Conservation (phyloP, 2,329 filamentous ascomycete species). For the Fusarium humuli region DNA sequence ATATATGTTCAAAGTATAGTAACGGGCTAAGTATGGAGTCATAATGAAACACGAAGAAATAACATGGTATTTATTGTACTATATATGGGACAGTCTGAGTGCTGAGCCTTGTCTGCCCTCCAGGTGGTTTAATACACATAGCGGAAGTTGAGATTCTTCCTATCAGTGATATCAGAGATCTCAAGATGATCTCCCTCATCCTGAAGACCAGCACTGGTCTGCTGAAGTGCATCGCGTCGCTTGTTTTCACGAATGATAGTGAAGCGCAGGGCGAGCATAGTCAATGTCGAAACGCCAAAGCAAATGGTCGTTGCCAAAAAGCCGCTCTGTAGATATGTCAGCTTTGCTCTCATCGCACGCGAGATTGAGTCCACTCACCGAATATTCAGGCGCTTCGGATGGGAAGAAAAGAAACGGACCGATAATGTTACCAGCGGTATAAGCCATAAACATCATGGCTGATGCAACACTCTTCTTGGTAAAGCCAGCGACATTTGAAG, state of each 20-base stretch:
- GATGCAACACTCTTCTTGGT: slow-evolving; percentile 42
- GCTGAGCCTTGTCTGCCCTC: no score
- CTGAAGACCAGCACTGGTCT: background rate
- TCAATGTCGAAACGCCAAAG: slow-evolving; percentile 31
- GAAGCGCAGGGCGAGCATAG: slow-evolving; percentile 31
- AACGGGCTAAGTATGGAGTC: background rate
- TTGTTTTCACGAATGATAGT: slow-evolving; percentile 30
- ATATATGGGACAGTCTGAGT: no score
- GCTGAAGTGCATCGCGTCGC: slow-evolving; percentile 28
- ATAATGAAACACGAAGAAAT: background rate
- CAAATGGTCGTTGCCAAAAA: slow-evolving; percentile 40
- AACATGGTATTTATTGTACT: background rate
- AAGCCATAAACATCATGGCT: slow-evolving; percentile 43
- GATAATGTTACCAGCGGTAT: slow-evolving; percentile 37
- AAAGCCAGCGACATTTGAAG: slow-evolving; percentile 41
- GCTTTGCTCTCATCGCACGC: no score
- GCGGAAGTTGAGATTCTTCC: slow-evolving; percentile 33
- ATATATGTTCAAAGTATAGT: slow-evolving; percentile 17
- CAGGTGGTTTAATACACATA: slow-evolving; percentile 33
- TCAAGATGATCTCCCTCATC: slow-evolving; percentile 6
- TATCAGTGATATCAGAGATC: slow-evolving; percentile 39
- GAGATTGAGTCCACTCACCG: no score
- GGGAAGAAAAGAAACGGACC: slow-evolving; percentile 42
- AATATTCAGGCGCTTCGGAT: slow-evolving; percentile 31
- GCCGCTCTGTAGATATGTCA: slow-evolving; percentile 20